phyloP scores from a whole-genome alignment of 1,284 basidiomycete species.

The Leccinum solheimii region DNA sequence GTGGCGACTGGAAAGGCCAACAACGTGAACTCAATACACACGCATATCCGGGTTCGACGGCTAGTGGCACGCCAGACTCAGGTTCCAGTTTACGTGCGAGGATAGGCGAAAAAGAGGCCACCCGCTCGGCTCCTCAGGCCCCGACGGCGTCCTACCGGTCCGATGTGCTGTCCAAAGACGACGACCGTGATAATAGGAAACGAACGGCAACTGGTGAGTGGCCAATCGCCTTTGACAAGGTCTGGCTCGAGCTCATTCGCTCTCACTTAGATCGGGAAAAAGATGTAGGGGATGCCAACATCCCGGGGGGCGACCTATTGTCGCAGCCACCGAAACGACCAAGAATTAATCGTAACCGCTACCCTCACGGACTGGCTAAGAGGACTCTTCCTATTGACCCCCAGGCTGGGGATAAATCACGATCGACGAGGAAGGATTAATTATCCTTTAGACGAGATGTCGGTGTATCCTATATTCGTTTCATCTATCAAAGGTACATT shows the following conservation, averaged over 20 bases:
- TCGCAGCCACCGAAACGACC: conserved; percentile 45
- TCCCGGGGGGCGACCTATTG: conserved; percentile 22
- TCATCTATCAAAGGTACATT: conserved; percentile 18
- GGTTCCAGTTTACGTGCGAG: conserved; percentile 59
- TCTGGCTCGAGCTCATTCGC: not conserved
- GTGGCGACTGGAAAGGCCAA: conserved; percentile 34
- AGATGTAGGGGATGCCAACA: conserved; percentile 30
- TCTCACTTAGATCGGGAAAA: conserved; percentile 37
- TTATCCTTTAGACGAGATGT: conserved; percentile 8
- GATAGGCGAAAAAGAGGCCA: conserved; percentile 59
- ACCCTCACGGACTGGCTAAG: conserved; percentile 50
- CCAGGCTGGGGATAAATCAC: conserved; percentile 53
- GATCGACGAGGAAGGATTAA: conserved; percentile 51
- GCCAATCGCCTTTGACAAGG: not conserved
- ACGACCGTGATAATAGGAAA: conserved; percentile 68
- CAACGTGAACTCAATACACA: conserved; percentile 35
- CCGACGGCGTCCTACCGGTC: conserved; percentile 42
- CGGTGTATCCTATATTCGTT: conserved; percentile 12
- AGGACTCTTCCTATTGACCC: conserved; percentile 63
- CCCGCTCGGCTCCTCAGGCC: conserved; percentile 40
- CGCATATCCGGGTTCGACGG: conserved; percentile 23
- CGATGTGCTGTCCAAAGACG: conserved; percentile 47
- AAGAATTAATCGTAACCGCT: conserved; percentile 48
- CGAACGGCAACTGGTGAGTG: conserved; percentile 64
- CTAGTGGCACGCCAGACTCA: conserved; percentile 22